Base-by-base conservation (phyloP, 306 rosid genomes). In the Castanea sativa region DNA sequence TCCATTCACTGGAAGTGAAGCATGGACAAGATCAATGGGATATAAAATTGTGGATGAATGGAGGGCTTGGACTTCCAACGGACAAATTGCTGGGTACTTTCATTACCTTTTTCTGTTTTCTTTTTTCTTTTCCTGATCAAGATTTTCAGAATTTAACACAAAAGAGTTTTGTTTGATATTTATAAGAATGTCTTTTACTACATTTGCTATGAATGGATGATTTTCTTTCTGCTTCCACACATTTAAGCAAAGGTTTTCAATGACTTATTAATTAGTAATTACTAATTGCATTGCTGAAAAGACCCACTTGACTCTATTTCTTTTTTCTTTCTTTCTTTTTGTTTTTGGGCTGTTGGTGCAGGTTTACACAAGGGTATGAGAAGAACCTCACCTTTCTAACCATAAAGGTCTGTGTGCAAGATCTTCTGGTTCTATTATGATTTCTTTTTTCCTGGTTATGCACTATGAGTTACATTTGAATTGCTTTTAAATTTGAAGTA, bases 1-100 rank as follows among this genome's bases (percentile, higher is more conserved):
- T 84, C 99, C 99, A 5, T 94, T 33, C 86, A 92, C 97, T 1
- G 97, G 99, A 69, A 87, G 87, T 49, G 65, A 91, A 86, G 94
- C 97, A 1, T 94, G 99, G 97, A 93, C 97, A 4, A 88, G 86
- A 87, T 91, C 97, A 25, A 0, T 94, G 2, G 97, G 97, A 69
- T 92, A 92, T 86, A 86, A 88, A 80, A 78, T 91, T 75, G 75
- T 86, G 61, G 95, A 92, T 65, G 92, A 90, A 74, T 94, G 97
- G 99, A 92, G 99, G 78, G 83, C 99, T 64, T 94, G 99, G 99
- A 30, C 12, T 33, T 92, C 89, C 75, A 80, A 92, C n/a, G 83
- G 67, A 65, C 97, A 94, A 92, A 83, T 92, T 73, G 97, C 87
- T 8, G 99, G 99, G 99, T 92, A 91, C 58, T 19, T 51, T 29